Evolutionary conservation across 2,329 filamentous ascomycete species (phyloP).

Genomic region (Pleomassaria siparia): DNA sequence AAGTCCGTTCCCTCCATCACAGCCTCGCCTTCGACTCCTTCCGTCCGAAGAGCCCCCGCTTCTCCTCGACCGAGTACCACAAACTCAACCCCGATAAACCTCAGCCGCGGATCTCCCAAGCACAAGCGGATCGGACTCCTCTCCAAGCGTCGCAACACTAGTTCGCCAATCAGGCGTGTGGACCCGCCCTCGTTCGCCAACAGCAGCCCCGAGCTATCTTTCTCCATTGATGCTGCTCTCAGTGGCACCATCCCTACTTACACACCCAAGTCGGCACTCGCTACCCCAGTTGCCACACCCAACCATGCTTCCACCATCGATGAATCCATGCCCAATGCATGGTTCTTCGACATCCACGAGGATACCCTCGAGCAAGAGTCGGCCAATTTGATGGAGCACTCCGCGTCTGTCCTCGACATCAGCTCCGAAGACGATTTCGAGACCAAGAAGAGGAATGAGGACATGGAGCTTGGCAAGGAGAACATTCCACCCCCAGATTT

Average conservation of each 20-base stretch:
- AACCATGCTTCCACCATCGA: conserved; percentile 47
- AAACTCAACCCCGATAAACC: conserved; percentile 47
- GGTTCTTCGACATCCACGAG: conserved; percentile 94
- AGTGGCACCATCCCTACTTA: conserved; percentile 72
- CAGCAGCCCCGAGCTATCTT: conserved; percentile 58
- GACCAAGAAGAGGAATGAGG: conserved; percentile 55
- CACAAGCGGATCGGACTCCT: conserved; percentile 69
- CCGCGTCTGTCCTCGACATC: conserved; percentile 83
- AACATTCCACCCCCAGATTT: conserved; percentile 74
- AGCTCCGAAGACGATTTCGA: conserved; percentile 80
- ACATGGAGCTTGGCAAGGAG: conserved; percentile 77
- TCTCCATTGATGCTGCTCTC: conserved; percentile 82
- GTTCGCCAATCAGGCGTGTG: conserved; percentile 65
- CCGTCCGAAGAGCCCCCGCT: conserved; percentile 44
- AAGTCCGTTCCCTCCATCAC: conserved; percentile 24
- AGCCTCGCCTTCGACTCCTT: conserved; percentile 30
- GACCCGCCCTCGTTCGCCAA: conserved; percentile 67
- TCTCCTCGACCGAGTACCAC: conserved; percentile 42
- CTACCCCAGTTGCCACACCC: conserved; percentile 34
- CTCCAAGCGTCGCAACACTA: conserved; percentile 65
- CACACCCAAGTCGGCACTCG: conserved; percentile 45
- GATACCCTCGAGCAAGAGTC: conserved; percentile 89
- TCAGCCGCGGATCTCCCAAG: conserved; percentile 74
- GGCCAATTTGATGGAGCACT: conserved; percentile 90
- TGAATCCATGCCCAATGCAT: conserved; percentile 60